Conservation (phyloP, 2,329 filamentous ascomycete species). For the Cladosporium sp. region DNA sequence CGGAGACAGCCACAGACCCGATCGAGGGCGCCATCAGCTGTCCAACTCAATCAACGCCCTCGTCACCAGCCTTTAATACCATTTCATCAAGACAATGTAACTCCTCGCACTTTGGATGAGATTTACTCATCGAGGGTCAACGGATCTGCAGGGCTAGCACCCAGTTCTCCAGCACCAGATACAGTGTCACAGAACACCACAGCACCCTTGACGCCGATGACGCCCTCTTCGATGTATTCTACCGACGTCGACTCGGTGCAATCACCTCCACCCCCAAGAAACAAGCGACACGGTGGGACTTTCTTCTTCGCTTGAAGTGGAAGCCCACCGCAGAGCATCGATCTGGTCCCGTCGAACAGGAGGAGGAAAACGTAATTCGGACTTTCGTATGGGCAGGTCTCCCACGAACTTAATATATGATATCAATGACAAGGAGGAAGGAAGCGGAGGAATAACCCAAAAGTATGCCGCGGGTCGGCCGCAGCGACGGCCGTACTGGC, state of each 20-base stretch:
- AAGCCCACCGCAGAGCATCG: neutral
- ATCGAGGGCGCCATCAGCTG: neutral
- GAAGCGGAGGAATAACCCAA: neutral
- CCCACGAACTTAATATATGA: neutral
- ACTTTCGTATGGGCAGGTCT: neutral
- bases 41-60: neutral
- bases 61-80: constrained; percentile 2
- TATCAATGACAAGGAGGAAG: neutral
- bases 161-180: neutral
- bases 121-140: neutral
- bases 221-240: neutral
- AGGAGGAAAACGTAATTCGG: neutral
- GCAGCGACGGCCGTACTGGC: neutral
- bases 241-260: neutral
- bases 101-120: neutral
- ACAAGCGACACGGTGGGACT: neutral
- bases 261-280: neutral
- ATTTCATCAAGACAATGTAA: neutral
- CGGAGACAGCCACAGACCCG: no score
- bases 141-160: neutral
- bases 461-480: neutral
- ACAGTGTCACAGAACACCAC: neutral
- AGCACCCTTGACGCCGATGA: neutral
- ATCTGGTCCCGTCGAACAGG: neutral
- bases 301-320: constrained; percentile 1